Evolutionary conservation across 805 yeast species (phyloP), one percentile per base, ranked within the genome.

Genomic region (Barnettozyma wickerhamii): DNA sequence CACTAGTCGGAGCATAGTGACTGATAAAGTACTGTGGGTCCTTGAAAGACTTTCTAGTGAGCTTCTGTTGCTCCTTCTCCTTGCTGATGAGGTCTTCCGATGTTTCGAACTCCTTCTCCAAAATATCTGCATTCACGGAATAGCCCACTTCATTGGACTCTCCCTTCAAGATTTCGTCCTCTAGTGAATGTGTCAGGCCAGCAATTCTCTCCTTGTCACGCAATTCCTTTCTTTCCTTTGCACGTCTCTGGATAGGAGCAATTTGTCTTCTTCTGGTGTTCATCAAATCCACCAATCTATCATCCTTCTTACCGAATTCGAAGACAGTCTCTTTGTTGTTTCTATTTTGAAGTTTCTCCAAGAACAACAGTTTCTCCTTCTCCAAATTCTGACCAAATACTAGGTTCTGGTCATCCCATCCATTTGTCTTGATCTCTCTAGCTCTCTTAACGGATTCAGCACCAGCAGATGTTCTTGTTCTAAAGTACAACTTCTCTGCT

Each of bases 401-500:
- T 24, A 89, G 64, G 62, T 88, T 88, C 54, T 84, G 91, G 17
- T 77, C 88, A 60, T 91, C 96, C 97, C 98, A 93, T 2, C 90
- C 89, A 15, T 78, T 69, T 7, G 68, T 69, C 43, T 80, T 64
- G 34, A 91, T 69, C 55, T 88, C 95, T 59, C 84, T 89, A 15
- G 95, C 72, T 55, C 98, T 71, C 55, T 84, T 85, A 28, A 87
- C 75, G n/a, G 95, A 81, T 57, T 88, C 96, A 19, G 68, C 70
- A 4, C 96, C 86, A 1, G 99, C 96, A 1, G 95, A 74, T 35
- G 82, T 79, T 56, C 96, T 76, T 2, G 97, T 87, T 62, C 88
- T 80, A 57, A 81, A 72, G 58, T 87, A 93, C 46, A 91, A 69
- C 56, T 83, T 83, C 60, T 93, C 99, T 47, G 96, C 99, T 53